A percentile compares a stretch with the other conserved stretches of the same genome.
Evolutionary conservation across 176 grass and related monocot species (phyloP).

Genomic region (Rhynchospora pubera): DNA sequence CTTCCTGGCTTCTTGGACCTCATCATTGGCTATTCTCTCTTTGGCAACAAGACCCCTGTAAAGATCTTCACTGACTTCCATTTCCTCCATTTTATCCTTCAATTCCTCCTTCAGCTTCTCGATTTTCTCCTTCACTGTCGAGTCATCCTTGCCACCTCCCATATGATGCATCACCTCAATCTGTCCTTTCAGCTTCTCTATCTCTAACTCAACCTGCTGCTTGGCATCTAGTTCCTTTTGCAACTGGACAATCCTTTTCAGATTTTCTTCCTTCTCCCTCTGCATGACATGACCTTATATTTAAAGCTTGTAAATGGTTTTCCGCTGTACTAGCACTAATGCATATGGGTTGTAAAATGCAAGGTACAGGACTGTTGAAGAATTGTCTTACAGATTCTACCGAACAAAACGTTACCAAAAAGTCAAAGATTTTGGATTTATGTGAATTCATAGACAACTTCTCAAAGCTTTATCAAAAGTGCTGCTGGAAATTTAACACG

Average conservation of each 20-base stretch:
- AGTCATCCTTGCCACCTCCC: slow-evolving; percentile 60
- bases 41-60: slow-evolving; percentile 47
- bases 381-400: background rate
- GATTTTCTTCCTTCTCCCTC: slow-evolving; percentile 77
- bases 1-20: slow-evolving; percentile 66
- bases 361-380: background rate
- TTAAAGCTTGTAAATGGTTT: background rate
- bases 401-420: too few species aligned
- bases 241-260: slow-evolving; percentile 64
- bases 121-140: slow-evolving; percentile 51
- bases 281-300: slow-evolving; percentile 8
- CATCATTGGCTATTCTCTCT: slow-evolving; percentile 69
- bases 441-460: background rate
- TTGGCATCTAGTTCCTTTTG: slow-evolving; percentile 76
- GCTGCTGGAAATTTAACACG: slow-evolving; percentile 14
- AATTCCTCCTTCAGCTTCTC: slow-evolving; percentile 49
- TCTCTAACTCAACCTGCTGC: slow-evolving; percentile 71
- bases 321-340: background rate
- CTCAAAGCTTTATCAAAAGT: background rate
- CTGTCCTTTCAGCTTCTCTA: slow-evolving; percentile 59
- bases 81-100: slow-evolving; percentile 39
- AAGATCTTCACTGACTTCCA: slow-evolving; percentile 38
- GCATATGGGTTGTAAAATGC: slow-evolving; percentile 22
- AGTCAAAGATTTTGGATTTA: background rate
- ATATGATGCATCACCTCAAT: slow-evolving; percentile 75